Conservation (phyloP, 352 stramenopile genomes). For the Saprolegnia parasitica region DNA sequence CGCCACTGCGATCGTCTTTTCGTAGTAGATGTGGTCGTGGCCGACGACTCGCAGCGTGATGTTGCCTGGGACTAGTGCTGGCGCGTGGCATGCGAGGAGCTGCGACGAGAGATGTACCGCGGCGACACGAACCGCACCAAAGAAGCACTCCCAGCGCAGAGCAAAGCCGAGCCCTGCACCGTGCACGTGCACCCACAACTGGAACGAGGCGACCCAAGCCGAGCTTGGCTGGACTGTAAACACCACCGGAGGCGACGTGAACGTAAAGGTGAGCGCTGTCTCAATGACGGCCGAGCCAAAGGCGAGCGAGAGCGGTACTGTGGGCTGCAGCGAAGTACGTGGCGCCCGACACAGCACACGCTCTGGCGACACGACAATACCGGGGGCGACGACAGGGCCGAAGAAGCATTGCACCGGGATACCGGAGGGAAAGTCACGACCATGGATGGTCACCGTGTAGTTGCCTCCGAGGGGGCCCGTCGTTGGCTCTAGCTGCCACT, state of each 20-base stretch:
- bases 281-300: constrained; percentile 1
- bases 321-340: background rate
- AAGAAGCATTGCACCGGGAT: constrained; percentile 41
- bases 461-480: constrained; percentile 26
- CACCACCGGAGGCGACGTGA: background rate
- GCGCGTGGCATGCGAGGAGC: background rate
- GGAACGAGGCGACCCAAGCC: background rate
- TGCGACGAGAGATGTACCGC: constrained; percentile 11
- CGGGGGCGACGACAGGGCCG: constrained; percentile 32
- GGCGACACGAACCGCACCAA: background rate
- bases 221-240: background rate
- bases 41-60: constrained; percentile 3
- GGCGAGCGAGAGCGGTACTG: background rate
- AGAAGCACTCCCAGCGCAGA: background rate
- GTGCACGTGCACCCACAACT: background rate
- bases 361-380: constrained; percentile 31
- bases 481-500: background rate
- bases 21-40: background rate
- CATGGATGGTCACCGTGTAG: constrained; percentile 18
- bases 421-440: constrained; percentile 29
- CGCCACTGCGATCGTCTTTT: background rate
- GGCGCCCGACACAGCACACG: constrained; percentile 1
- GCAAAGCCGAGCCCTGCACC: background rate
- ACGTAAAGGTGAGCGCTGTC: background rate
- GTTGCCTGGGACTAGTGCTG: background rate